Evolutionary conservation across 345 rosid genomes (phyloP).

Genomic region (Sonneratia caseolaris): DNA sequence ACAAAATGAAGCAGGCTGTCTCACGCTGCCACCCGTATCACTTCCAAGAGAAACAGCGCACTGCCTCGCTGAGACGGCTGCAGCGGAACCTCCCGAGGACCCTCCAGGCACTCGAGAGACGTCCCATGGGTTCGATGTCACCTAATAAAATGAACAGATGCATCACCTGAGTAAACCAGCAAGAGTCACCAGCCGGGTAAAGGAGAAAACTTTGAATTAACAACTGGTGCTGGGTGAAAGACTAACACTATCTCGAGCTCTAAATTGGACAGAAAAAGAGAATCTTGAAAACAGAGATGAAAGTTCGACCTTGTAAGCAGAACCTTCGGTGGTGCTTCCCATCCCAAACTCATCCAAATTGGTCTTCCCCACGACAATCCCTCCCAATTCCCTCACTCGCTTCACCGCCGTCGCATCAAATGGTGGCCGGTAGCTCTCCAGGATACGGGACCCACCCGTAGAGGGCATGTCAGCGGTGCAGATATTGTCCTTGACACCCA

Average conservation of each 20-base stretch:
- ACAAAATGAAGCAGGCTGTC: slow-evolving; percentile 93
- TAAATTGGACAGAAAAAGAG: neutral
- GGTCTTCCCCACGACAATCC: slow-evolving; percentile 78
- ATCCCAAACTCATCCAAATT: slow-evolving; percentile 93
- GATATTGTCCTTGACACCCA: slow-evolving; percentile 78
- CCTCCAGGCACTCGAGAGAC: slow-evolving; percentile 85
- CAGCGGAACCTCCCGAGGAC: slow-evolving; percentile 94
- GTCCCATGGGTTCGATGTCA: slow-evolving; percentile 91
- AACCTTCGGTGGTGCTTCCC: slow-evolving; percentile 87
- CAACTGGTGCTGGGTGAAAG: neutral
- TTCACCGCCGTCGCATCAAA: slow-evolving; percentile 73
- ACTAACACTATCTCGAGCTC: neutral
- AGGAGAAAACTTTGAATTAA: neutral
- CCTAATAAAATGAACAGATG: slow-evolving; percentile 42
- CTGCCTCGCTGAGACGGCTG: slow-evolving; percentile 89
- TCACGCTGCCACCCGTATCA: slow-evolving; percentile 98
- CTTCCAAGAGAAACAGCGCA: slow-evolving; percentile 86
- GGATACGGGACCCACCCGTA: slow-evolving; percentile 69
- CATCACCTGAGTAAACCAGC: slow-evolving; percentile 37
- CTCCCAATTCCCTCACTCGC: slow-evolving; percentile 57
- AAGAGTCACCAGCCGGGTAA: slow-evolving; percentile 19
- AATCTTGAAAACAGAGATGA: neutral
- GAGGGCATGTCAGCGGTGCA: slow-evolving; percentile 86
- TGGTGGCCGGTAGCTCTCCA: slow-evolving; percentile 62
- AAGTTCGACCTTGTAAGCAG: slow-evolving; percentile 63